Percentiles rank a stretch among this genome's conserved stretches.
Conservation (phyloP, 2,329 filamentous ascomycete genomes). For the Fusarium irregulare region DNA sequence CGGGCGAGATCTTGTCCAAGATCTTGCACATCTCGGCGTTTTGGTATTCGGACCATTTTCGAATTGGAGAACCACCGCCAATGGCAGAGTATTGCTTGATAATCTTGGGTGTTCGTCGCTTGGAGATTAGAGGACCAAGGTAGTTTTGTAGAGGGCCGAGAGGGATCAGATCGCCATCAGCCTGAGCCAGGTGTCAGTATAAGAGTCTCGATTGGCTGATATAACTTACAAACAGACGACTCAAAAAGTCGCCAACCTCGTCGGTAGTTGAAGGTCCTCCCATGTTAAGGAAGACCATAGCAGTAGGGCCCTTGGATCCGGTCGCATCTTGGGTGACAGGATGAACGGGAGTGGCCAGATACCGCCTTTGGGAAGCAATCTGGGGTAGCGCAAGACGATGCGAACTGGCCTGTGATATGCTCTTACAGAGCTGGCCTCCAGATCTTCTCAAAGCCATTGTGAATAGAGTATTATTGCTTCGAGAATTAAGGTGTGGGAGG, state of each 20-base stretch:
- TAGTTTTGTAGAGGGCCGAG: slow-evolving; percentile 91
- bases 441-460: slow-evolving; percentile 51
- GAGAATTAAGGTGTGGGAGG: background rate
- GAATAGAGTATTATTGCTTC: background rate
- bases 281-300: slow-evolving; percentile 99
- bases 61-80: slow-evolving; percentile 96
- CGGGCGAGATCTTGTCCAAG: slow-evolving; percentile 87
- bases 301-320: slow-evolving; percentile 82
- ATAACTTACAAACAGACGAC: slow-evolving; percentile 83
- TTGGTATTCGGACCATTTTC: slow-evolving; percentile 98
- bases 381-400: slow-evolving; percentile 47
- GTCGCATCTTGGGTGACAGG: slow-evolving; percentile 83
- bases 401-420: slow-evolving; percentile 42
- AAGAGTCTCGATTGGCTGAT: background rate
- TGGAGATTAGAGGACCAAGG: slow-evolving; percentile 87
- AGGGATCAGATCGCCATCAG: slow-evolving; percentile 95
- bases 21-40: slow-evolving; percentile 97
- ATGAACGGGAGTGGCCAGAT: slow-evolving; percentile 63
- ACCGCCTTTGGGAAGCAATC: slow-evolving; percentile 48
- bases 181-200: slow-evolving; percentile 60
- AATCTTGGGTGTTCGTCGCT: slow-evolving; percentile 92
- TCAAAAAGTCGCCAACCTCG: slow-evolving; percentile 91
- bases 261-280: slow-evolving; percentile 89
- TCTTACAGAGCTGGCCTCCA: slow-evolving; percentile 47
- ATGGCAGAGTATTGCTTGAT: slow-evolving; percentile 95